Evolutionary conservation across 1,139 yeast genomes (phyloP).

Genomic region (Tardiomyces blankii): DNA sequence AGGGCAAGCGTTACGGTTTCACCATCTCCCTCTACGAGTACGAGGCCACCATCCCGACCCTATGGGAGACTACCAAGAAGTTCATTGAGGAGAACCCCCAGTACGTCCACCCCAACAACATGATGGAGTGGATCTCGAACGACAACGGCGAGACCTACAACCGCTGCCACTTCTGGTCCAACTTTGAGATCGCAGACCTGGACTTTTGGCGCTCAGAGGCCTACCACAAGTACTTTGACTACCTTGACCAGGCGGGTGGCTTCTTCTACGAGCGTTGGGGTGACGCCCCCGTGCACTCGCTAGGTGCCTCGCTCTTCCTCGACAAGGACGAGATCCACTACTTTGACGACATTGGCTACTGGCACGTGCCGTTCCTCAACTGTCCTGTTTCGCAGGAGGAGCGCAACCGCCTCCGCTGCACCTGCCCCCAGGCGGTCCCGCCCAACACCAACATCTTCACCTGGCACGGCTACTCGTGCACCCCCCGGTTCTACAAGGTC

Average conservation of each 20-base stretch:
- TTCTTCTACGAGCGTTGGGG: slow-evolving; percentile 96
- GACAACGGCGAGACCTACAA: slow-evolving; percentile 62
- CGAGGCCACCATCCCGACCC: slow-evolving; percentile 63
- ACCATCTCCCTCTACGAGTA: slow-evolving; percentile 82
- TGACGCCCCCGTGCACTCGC: slow-evolving; percentile 86
- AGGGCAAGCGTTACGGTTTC: slow-evolving; percentile 65
- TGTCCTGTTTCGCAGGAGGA: slow-evolving; percentile 44
- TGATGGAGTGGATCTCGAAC: slow-evolving; percentile 58
- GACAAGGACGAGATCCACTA: slow-evolving; percentile 58
- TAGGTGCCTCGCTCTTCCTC: slow-evolving; percentile 62
- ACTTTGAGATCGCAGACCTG: slow-evolving; percentile 74
- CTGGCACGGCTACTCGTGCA: slow-evolving; percentile 81
- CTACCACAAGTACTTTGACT: slow-evolving; percentile 57
- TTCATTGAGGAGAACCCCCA: slow-evolving; percentile 59
- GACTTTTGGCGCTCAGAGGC: slow-evolving; percentile 65
- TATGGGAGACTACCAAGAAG: slow-evolving; percentile 68
- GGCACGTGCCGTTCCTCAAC: slow-evolving; percentile 68
- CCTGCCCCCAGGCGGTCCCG: slow-evolving; percentile 14
- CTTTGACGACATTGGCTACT: slow-evolving; percentile 77
- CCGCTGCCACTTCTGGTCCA: slow-evolving; percentile 87
- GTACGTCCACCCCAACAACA: slow-evolving; percentile 41
- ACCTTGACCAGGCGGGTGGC: slow-evolving; percentile 69
- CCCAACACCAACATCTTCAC: slow-evolving; percentile 49
- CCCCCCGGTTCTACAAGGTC: slow-evolving; percentile 56
- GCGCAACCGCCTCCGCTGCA: slow-evolving; percentile 12